Percentiles rank a stretch among this genome's conserved stretches.
These are phyloP conservation scores for Russula compacta DNA, from an alignment of 768 basidiomycete species.

Conservation along the genomic window DNA sequence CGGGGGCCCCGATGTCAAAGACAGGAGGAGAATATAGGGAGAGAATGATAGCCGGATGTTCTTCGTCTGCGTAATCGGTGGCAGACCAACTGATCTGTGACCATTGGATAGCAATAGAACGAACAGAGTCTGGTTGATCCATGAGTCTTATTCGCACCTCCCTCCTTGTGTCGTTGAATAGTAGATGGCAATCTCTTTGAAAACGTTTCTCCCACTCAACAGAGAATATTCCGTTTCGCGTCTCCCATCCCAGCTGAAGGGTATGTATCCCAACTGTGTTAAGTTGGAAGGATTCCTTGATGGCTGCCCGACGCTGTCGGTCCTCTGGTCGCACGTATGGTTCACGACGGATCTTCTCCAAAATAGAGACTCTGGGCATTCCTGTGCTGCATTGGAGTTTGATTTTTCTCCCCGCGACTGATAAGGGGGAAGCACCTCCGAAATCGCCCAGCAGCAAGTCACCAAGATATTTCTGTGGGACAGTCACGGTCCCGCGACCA, in stretches of 20 bases:
- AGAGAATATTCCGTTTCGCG: slow-evolving; percentile 49
- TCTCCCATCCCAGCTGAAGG: slow-evolving; percentile 55
- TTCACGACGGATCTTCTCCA: slow-evolving; percentile 11
- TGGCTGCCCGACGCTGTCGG: not conserved
- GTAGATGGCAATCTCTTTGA: slow-evolving; percentile 25
- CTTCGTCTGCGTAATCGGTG: slow-evolving; percentile 26
- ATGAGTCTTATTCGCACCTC: slow-evolving; percentile 37
- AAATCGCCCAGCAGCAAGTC: slow-evolving; percentile 36
- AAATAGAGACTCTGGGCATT: slow-evolving; percentile 22
- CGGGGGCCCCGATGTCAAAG: slow-evolving; percentile 26
- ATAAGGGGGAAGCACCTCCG: slow-evolving; percentile 26
- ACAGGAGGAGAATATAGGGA: slow-evolving; percentile 34
- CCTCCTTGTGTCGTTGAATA: slow-evolving; percentile 35
- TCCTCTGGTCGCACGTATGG: slow-evolving; percentile 14
- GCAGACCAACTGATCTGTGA: slow-evolving; percentile 36
- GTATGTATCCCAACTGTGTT: slow-evolving; percentile 27
- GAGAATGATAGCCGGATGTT: slow-evolving; percentile 33
- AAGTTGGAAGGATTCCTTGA: slow-evolving; percentile 23
- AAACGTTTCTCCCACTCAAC: slow-evolving; percentile 44
- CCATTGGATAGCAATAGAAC: slow-evolving; percentile 37
- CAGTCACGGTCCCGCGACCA: slow-evolving; percentile 40
- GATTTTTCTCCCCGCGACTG: slow-evolving; percentile 28
- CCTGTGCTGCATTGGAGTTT: slow-evolving; percentile 20
- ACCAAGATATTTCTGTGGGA: slow-evolving; percentile 36
- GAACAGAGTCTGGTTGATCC: slow-evolving; percentile 19